Evolutionary conservation across 345 rosid genomes (phyloP), one percentile per base, ranked within the genome.

Genomic region (Boechera retrofracta): DNA sequence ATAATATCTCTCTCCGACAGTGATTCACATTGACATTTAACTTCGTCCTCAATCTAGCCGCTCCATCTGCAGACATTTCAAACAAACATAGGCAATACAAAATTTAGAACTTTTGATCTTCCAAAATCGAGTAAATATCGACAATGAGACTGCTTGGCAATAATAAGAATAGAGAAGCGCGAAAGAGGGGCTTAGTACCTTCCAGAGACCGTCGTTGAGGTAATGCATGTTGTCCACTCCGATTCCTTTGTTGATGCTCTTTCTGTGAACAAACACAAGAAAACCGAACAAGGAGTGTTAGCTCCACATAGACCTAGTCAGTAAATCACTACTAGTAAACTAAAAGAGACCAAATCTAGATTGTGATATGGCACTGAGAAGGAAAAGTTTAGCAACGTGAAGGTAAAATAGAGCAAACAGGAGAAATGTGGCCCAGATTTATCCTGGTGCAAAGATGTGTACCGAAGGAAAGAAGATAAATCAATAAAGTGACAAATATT

Each of bases 151-250:
- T 18, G 53, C 13, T 21, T 47, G 18, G 35, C 16, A 29, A 3
- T 41, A 28, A 4, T n/a, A 21, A 26, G 52, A 58, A n/a, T 8
- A 45, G 26, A 53, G 7, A 44, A 18, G 49, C 5, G 7, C 44
- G 28, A 54, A 36, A 16, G 61, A 59, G 24, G 24, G 6, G n/a
- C 26, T 41, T 5, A 21, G 53, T 87, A 88, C 99, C 98, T 96
- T 93, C 99, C 98, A 96, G 41, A 96, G 94, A 71, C 98, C 98
- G 75, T 93, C 99, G 53, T 93, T 96, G 69, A 93, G 97, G 83
- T 93, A 96, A 86, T 96, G 99, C 98, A 96, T 89, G 81, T 83
- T 93, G 85, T 96, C 99, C 71, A 96, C 93, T 39, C 98, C 99
- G 35, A 96, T 96, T 61, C 99, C 99, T 81, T 96, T 96, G 89